Evolutionary conservation across 2,329 filamentous ascomycete genomes (phyloP).

Genomic region (Aspergillus brasiliensis): DNA sequence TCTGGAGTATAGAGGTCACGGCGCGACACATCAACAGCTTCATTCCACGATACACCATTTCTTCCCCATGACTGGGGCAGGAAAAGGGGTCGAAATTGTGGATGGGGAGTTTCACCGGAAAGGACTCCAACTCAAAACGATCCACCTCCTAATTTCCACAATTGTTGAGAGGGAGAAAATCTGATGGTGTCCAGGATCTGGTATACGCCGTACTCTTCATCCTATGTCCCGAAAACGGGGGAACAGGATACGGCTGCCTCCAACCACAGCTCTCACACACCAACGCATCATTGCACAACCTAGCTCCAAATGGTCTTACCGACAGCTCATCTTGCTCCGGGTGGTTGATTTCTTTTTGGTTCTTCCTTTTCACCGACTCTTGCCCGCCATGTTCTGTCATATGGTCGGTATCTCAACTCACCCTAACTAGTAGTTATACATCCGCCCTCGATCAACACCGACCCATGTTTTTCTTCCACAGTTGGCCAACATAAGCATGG

Average conservation of each 20-base stretch:
- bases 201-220: conserved; percentile 29
- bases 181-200: conserved; percentile 25
- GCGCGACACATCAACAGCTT: not conserved
- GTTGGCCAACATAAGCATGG: not conserved
- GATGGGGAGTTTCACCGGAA: not conserved
- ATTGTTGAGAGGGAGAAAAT: conserved; percentile 15
- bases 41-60: not conserved
- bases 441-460: not conserved
- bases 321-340: conserved; percentile 1
- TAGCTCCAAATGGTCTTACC: conserved; percentile 5
- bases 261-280: conserved; percentile 5
- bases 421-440: not conserved
- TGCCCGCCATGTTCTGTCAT: not conserved
- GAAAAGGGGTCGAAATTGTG: not conserved
- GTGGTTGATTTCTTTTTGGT: conserved; percentile 5
- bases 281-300: conserved; percentile 8
- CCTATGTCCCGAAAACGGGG: conserved; percentile 20
- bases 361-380: conserved; percentile 10
- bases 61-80: not conserved
- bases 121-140: conserved; percentile 1
- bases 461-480: not conserved
- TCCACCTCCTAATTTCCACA: conserved; percentile 24
- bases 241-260: conserved; percentile 9
- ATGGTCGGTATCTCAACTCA: not conserved
- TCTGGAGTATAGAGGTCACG: not conserved